Base-by-base conservation (phyloP, 176 grass and related monocot genomes). In the Oropetium thomaeum region DNA sequence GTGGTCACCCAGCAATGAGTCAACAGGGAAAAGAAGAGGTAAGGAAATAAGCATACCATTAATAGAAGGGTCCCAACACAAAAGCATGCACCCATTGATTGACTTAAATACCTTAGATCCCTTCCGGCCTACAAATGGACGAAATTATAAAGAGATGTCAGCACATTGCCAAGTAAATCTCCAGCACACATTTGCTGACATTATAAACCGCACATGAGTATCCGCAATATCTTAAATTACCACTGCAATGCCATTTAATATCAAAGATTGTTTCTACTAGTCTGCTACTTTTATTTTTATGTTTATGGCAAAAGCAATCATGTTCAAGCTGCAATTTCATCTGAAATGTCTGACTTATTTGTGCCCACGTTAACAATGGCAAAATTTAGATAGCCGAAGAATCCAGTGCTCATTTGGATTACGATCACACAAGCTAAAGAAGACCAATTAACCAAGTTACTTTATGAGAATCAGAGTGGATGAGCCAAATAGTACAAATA, bases 51-150 rank as follows among this genome's bases (percentile, higher is more conserved):
- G 0, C 84, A 51, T 94, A 98, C 95, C 90, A 83, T 47, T 62
- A 91, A 66, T 38, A 88, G 51, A 94, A 98, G 29, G 67, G 88
- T 81, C 72, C 91, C 81, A 15, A 88, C 1, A 40, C 74, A 65
- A 89, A 98, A 92, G 73, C 95, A 94, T 57, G 31, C 86, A 77
- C 75, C 82, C 95, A 94, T 98, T 59, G 95, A 98, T 77, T 92
- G 79, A 81, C 95, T 98, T 65, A 98, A 71, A 82, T 83, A 98
- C 67, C 72, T 92, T 42, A 98, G 87, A 82, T 98, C 95, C 60
- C 95, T 94, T 78, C 95, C 95, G 52, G 91, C 91, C 95, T 98
- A 80, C 83, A 78, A 27, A 15, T 79, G 25, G 48, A 45, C 16
- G 32, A 38, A 60, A 28, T 48, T 42, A 70, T 51, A 54, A 84